phyloP scores from a whole-genome alignment of 1,284 basidiomycete species.

The Moesziomyces parantarcticus region DNA sequence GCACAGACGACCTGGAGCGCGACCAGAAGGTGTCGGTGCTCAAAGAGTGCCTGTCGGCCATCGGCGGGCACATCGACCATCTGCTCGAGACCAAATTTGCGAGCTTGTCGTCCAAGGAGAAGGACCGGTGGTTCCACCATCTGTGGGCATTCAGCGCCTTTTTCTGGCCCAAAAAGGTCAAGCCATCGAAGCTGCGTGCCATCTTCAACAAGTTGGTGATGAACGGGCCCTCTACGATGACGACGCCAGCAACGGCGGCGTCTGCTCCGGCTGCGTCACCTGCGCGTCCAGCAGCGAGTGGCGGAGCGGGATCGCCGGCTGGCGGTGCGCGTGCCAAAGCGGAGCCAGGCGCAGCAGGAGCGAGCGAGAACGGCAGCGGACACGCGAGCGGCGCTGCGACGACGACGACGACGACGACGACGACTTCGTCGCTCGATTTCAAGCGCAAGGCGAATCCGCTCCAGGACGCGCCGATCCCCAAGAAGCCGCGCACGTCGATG shows the following conservation, averaged over 20 bases:
- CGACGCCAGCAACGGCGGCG: slow-evolving; percentile 5
- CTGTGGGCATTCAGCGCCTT: slow-evolving; percentile 86
- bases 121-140: slow-evolving; percentile 88
- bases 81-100: slow-evolving; percentile 78
- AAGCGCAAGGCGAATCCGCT: slow-evolving; percentile 46
- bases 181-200: slow-evolving; percentile 57
- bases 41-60: slow-evolving; percentile 93
- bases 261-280: slow-evolving; percentile 5
- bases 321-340: slow-evolving; percentile 19
- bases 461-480: slow-evolving; percentile 51
- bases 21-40: slow-evolving; percentile 95
- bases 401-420: slow-evolving; percentile 1
- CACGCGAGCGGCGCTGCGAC: not conserved
- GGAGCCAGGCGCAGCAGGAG: slow-evolving; percentile 18
- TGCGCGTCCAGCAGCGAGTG: slow-evolving; percentile 5
- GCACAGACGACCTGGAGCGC: slow-evolving; percentile 88
- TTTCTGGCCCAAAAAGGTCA: slow-evolving; percentile 91
- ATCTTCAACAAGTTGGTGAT: slow-evolving; percentile 61
- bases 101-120: slow-evolving; percentile 79
- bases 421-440: slow-evolving; percentile 17
- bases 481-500: slow-evolving; percentile 51
- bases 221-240: slow-evolving; percentile 28
- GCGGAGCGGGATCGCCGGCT: slow-evolving; percentile 16
- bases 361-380: slow-evolving; percentile 21
- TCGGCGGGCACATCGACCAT: slow-evolving; percentile 89